These are phyloP conservation scores for Bipolaris bicolor DNA, from an alignment of 2,329 filamentous ascomycete genomes.

Conservation along the genomic window DNA sequence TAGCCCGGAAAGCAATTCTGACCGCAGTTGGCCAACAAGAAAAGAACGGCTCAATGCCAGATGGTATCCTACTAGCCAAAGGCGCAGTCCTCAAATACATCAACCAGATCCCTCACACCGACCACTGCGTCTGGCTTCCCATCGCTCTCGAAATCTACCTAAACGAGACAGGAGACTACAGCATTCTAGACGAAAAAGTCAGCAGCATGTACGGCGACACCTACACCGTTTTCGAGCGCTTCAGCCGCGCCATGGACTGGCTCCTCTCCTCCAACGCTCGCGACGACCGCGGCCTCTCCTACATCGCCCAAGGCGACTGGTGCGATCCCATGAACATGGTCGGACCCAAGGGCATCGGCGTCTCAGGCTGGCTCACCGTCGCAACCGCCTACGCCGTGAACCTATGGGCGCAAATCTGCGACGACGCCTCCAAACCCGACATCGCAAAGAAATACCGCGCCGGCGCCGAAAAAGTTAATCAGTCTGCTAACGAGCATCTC, in stretches of 20 bases:
- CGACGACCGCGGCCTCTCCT: constrained; percentile 61
- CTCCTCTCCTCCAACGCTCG: constrained; percentile 54
- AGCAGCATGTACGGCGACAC: constrained; percentile 52
- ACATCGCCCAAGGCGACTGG: constrained; percentile 66
- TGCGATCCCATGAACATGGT: constrained; percentile 69
- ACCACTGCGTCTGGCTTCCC: constrained; percentile 65
- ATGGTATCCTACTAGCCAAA: constrained; percentile 61
- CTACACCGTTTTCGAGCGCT: constrained; percentile 61
- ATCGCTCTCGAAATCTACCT: constrained; percentile 63
- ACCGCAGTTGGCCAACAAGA: constrained; percentile 62
- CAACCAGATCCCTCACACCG: constrained; percentile 66
- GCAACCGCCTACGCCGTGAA: constrained; percentile 61
- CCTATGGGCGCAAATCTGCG: constrained; percentile 61
- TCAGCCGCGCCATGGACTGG: constrained; percentile 65
- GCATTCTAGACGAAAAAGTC: constrained; percentile 55
- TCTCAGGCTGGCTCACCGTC: constrained; percentile 65
- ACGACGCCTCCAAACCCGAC: constrained; percentile 51
- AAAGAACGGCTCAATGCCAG: constrained; percentile 62
- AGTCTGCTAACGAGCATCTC: constrained; percentile 58
- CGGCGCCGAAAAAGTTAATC: constrained; percentile 57
- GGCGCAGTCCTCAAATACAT: constrained; percentile 66
- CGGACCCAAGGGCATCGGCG: constrained; percentile 63
- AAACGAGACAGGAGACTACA: constrained; percentile 61
- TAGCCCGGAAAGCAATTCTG: constrained; percentile 58
- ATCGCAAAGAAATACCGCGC: constrained; percentile 55